Percentiles rank a stretch among this genome's conserved stretches.
phyloP scores from a whole-genome alignment of 2,329 filamentous ascomycete species.

The Atkinsonella texensis region DNA sequence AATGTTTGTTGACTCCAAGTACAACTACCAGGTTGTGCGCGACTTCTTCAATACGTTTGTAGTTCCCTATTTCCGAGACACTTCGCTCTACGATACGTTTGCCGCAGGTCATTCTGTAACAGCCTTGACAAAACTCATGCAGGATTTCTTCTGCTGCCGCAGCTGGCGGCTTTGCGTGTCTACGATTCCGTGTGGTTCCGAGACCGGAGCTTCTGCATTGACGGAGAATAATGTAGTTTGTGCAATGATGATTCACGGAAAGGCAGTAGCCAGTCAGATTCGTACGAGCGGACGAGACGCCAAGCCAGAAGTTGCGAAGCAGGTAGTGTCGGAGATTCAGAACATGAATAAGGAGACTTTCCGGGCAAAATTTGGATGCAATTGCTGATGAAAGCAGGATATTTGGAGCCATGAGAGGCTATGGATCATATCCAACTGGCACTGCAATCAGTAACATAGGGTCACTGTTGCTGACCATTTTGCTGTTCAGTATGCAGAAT shows the following conservation, averaged over 20 bases:
- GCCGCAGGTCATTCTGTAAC: conserved; percentile 80
- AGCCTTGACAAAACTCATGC: conserved; percentile 52
- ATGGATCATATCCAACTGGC: too few species aligned
- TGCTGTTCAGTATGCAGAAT: neutral
- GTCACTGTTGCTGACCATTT: conserved; percentile 46
- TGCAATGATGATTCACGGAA: conserved; percentile 64
- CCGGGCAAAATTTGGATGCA: conserved; percentile 46
- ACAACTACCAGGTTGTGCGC: conserved; percentile 62
- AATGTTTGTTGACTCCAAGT: conserved; percentile 79
- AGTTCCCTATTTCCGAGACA: conserved; percentile 69
- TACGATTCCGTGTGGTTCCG: conserved; percentile 26
- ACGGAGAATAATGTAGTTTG: conserved; percentile 47
- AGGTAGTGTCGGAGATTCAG: conserved; percentile 37
- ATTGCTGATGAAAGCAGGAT: conserved; percentile 32
- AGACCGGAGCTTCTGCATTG: conserved; percentile 27
- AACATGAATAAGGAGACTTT: conserved; percentile 43
- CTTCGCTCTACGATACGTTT: conserved; percentile 76
- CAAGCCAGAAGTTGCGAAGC: conserved; percentile 53
- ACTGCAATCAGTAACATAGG: conserved; percentile 27
- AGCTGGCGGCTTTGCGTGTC: conserved; percentile 42
- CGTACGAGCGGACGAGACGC: conserved; percentile 60
- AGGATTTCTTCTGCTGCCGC: conserved; percentile 52
- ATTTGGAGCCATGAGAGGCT: too few species aligned
- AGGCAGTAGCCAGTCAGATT: conserved; percentile 49
- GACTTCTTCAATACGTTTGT: conserved; percentile 68